phyloP scores from a whole-genome alignment of 345 rosid species.

The Pistacia vera region DNA sequence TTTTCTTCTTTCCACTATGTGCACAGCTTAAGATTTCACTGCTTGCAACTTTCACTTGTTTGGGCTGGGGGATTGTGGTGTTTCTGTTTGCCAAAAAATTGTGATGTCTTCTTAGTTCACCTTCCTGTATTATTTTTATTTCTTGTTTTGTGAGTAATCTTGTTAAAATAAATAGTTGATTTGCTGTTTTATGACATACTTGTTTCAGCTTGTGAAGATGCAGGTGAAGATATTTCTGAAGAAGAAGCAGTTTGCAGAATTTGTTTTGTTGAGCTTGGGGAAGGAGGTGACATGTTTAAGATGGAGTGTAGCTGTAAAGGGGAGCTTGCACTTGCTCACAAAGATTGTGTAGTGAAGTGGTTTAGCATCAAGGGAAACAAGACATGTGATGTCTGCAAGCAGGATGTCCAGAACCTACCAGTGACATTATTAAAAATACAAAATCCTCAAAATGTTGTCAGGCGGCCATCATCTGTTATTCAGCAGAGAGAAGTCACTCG shows the following conservation, averaged over 20 bases:
- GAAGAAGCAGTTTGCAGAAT: conserved; percentile 73
- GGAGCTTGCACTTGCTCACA: conserved; percentile 69
- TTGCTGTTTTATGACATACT: conserved; percentile 2
- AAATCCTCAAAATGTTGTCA: conserved; percentile 31
- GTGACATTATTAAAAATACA: conserved; percentile 50
- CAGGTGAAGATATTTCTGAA: conserved; percentile 56
- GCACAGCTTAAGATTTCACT: neutral
- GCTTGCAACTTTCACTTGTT: neutral
- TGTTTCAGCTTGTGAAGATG: conserved; percentile 35
- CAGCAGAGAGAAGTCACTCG: conserved; percentile 30
- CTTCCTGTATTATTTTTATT: neutral
- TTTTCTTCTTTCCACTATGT: neutral
- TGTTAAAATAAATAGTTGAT: neutral
- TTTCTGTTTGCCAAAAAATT: neutral
- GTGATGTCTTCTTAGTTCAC: neutral
- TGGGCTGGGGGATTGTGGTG: neutral
- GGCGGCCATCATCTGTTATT: conserved; percentile 24
- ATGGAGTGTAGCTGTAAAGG: conserved; percentile 74
- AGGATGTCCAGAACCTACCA: conserved; percentile 56
- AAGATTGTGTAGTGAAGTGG: conserved; percentile 66
- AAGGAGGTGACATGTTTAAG: conserved; percentile 59
- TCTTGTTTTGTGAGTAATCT: neutral
- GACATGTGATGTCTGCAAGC: conserved; percentile 63
- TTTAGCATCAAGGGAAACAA: conserved; percentile 65
- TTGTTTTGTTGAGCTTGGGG: conserved; percentile 55